Evolutionary conservation across 495 filamentous ascomycete genomes (phyloP), one percentile per base, ranked within the genome.

Genomic region (Penicillium taxi): DNA sequence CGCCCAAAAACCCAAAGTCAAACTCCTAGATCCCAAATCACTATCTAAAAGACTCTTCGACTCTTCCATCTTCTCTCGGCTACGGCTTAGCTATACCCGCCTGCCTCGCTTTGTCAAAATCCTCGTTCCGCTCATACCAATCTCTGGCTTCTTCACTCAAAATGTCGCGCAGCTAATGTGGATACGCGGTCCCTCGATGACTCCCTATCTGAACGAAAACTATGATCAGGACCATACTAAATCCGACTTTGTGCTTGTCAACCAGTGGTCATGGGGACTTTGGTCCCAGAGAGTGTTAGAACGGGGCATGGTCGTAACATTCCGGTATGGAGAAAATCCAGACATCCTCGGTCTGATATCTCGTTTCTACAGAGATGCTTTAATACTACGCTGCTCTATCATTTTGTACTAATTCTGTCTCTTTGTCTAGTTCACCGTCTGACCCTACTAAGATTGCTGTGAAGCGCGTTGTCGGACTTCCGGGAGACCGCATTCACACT

Each of bases 121-220:
- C 39, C 63, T 77, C 42, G 67, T 69, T 18, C 74, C 79, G 20
- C 68, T 78, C 58, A 47, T 84, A 18, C 82, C 82, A 1, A 72
- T 81, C 18, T 53, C 73, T 16, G 67, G 80, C 27, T 80, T 76
- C 61, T 73, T 85, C 61, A 74, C 77, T 32, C 65, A 70, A 30
- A 66, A 82, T 47, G 64, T 85, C 34, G 66, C 71, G 32, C 67
- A 80, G 42, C 44, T 81, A 18, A 76, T 77, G 47, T 68, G 68
- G 61, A 77, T 87, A 44, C 65, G 59, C 18, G 84, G 84, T 2
- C 64, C 75, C 14, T 82, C 77, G 11, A 90, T 90, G 84, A 84
- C 81, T 36, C 84, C 84, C 0, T 82, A 75, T 55, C 50, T 90
- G 8, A 87, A 87, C 43, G 65, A 77, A 26, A 69, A 78, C 31